Base-by-base conservation (phyloP, 2,329 filamentous ascomycete species). In the Fusarium sp. region DNA sequence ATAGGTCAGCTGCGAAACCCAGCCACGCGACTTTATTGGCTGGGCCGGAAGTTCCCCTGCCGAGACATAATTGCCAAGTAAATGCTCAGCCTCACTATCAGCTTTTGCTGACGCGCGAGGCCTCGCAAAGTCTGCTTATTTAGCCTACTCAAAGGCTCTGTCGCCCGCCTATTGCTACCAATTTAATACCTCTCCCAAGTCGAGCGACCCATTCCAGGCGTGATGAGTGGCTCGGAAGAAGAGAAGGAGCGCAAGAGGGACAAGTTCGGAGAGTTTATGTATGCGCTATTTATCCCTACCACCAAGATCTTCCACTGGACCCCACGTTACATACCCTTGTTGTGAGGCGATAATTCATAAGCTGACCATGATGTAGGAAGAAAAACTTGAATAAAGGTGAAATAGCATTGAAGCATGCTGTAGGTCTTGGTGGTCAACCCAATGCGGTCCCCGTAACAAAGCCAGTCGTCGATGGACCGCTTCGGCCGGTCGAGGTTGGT, bases 401-500 rank as follows among this genome's bases (percentile, higher is more conserved):
- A 44, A 32, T 78, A 32, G 76, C 77, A 22, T 46, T 79, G 25
- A 79, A 79, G 54, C 76, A 78, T n/a, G 78, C 77, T 4, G 65
- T 69, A 20, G 78, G 78, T 39, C 71, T 79, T 0, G 78, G 78
- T 1, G 57, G 63, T 3, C 60, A 67, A 47, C 77, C 77, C n/a
- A 79, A 77, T 35, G 76, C 61, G 1, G 69, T 79, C 14, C 78
- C 78, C 4, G 52, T 74, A 17, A 67, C 68, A 2, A 52, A 75
- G 0, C 77, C 78, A 0, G 46, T 71, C 3, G 56, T 78, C 44
- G 68, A 79, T 44, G 76, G 72, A n/a, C 71, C 73, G 4, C 44
- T 74, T 23, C 73, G 78, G 0, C 72, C 75, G 0, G 85, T 88
- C 30, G 78, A 83, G 68, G 81, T 88, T 25, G 86, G 85, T 22